Percentiles rank a stretch among this genome's conserved stretches.
Conservation (phyloP, 2,329 filamentous ascomycete species). For the Phyllosticta capitalensis region DNA sequence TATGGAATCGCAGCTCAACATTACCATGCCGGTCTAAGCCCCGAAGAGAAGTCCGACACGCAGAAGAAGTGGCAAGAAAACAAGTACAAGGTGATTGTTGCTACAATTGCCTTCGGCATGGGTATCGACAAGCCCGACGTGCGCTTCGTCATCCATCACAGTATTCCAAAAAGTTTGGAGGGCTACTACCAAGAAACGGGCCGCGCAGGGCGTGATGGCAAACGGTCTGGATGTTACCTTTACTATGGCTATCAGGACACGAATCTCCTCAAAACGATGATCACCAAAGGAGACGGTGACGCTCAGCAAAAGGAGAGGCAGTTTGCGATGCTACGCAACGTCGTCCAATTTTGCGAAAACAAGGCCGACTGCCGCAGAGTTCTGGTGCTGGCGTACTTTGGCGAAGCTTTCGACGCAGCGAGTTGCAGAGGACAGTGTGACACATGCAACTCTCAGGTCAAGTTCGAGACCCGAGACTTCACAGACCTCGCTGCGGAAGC, state of each 20-base stretch:
- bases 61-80: conserved; percentile 80
- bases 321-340: conserved; percentile 71
- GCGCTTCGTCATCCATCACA: conserved; percentile 90
- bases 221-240: conserved; percentile 78
- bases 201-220: conserved; percentile 83
- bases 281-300: conserved; percentile 63
- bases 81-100: conserved; percentile 78
- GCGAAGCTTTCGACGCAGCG: conserved; percentile 64
- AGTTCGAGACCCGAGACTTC: conserved; percentile 67
- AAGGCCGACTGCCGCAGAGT: conserved; percentile 75
- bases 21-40: conserved; percentile 74
- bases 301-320: conserved; percentile 61
- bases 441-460: conserved; percentile 68
- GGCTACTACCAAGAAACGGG: conserved; percentile 98
- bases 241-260: conserved; percentile 79
- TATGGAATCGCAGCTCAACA: conserved; percentile 64
- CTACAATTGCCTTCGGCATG: conserved; percentile 98
- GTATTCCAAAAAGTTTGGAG: conserved; percentile 87
- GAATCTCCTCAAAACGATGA: conserved; percentile 65
- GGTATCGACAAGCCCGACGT: conserved; percentile 98
- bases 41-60: conserved; percentile 57
- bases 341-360: conserved; percentile 86
- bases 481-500: conserved; percentile 64
- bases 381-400: conserved; percentile 90
- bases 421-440: conserved; percentile 74